Evolutionary conservation across 2,329 filamentous ascomycete genomes (phyloP), one percentile per base, ranked within the genome.

Genomic region (Cytospora mali): DNA sequence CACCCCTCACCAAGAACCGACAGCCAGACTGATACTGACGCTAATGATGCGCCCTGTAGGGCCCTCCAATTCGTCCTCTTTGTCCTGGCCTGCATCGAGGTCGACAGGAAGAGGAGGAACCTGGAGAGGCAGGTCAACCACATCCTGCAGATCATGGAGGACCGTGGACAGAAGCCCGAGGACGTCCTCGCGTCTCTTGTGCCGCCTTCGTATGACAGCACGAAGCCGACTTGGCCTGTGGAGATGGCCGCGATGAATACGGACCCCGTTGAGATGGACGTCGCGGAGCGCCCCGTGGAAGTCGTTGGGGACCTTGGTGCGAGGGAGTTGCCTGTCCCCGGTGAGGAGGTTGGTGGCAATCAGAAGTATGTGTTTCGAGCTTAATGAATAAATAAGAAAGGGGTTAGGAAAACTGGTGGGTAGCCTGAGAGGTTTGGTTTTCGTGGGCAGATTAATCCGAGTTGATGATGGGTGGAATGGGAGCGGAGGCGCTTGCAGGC

Each of bases 231-330:
- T 3, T 53, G 49, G 57, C 57, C 33, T 0, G 27, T 29, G 3
- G 57, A 59, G 33, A 59, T 59, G 57, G 48, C 49, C 13, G 49
- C 57, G n/a, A 9, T 59, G 33, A 59, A 59, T 16, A 25, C 21
- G 21, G 31, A 46, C 13, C 49, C 57, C 33, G 57, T 59, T 13
- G 57, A 59, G 14, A 53, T 59, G 57, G 6, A 28, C 29, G 33
- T 35, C 14, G 49, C 29, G 48, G 57, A 59, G 49, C 57, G 57
- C 2, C 57, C 57, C 10, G 18, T 25, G 18, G 57, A 59, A 35
- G 23, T 59, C n/a, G 33, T 28, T 2, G 57, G 57, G 18, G 42
- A 35, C 1, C 49, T 42, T 31, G 57, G 39, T 7, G 33, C 25
- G 9, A 49, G 52, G 10, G 57, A 53, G 57, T 29, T 59, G 57